Base-by-base conservation (phyloP, 768 basidiomycete species). In the Rickenella mellea region DNA sequence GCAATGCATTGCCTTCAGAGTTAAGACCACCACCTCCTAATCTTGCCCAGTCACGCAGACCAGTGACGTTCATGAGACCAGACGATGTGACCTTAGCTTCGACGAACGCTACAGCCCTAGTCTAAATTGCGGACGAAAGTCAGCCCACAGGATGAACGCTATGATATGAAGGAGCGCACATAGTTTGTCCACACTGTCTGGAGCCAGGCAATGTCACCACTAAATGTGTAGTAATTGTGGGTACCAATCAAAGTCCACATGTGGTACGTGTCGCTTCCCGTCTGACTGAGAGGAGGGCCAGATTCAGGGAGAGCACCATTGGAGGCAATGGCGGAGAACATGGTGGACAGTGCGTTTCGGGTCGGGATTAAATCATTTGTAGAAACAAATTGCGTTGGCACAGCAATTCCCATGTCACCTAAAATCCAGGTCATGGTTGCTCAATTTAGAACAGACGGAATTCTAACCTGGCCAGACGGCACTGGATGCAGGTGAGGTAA, bases 331-430 rank as follows among this genome's bases (percentile, higher is more conserved):
- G 64, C 64, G 2, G 72, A 61, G 48, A 76, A 76, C 74, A 76
- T 75, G 1, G 75, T 78, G 1, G 70, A 65, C 3, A 79, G 63
- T 0, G 76, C 75, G 46, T 77, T 78, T 14, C 66, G 62, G 0
- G 74, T 75, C 0, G 74, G 70, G 2, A 75, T 44, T 3, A 79
- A 65, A 47, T 78, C 76, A 48, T 73, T 73, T 0, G 76, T 79
- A 0, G 75, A 77, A 0, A 79, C 76, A 46, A 79, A 78, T 50
- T 74, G 70, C 1, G 74, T 68, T 0, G 76, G 74, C 6, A 76
- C 74, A 1, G 74, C 76, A 26, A 78, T 74, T 10, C 76, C 76
- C 76, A 77, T 77, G 50, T 78, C 76, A 27, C 73, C 73, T 70
- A 39, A 7, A 14, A 17, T 10, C 10, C 10, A 22, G 9, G 9